Conservation (phyloP, 2,329 filamentous ascomycete species). For the Ophiostoma angusticollis region DNA sequence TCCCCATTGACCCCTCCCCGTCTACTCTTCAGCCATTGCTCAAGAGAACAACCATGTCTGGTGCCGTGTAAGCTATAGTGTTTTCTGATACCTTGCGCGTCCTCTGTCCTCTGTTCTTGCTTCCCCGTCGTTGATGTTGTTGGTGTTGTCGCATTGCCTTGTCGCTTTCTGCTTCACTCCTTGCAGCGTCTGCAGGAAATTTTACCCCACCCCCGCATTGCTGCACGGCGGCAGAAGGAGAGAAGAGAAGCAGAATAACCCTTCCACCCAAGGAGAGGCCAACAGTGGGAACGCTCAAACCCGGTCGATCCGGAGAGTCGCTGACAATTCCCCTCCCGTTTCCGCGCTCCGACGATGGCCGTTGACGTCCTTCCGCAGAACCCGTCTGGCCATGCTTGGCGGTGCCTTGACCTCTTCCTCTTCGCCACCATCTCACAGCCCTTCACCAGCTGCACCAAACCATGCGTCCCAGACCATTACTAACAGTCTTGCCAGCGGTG, state of each 20-base stretch:
- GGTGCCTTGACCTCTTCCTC: conserved; percentile 31
- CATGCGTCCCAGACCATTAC: conserved; percentile 24
- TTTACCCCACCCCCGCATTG: conserved; percentile 15
- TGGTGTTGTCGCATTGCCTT: neutral
- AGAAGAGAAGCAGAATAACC: conserved; percentile 1
- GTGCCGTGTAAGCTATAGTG: conserved; percentile 60
- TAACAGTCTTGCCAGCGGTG: conserved; percentile 54
- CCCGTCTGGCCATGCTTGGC: conserved; percentile 62
- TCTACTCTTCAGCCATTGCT: conserved; percentile 4
- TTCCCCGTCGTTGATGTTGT: conserved; percentile 8
- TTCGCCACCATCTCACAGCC: neutral
- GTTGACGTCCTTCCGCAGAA: conserved; percentile 41
- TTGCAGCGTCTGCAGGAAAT: conserved; percentile 3
- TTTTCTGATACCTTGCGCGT: no score
- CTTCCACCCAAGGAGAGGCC: no score
- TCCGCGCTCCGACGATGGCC: neutral
- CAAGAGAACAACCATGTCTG: conserved; percentile 38
- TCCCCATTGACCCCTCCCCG: no score
- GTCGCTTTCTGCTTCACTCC: neutral
- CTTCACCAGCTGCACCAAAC: neutral
- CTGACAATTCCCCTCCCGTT: neutral
- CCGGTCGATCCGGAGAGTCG: no score
- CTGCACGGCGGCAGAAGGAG: neutral
- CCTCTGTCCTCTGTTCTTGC: conserved; percentile 4
- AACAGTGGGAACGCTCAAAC: no score